Evolutionary conservation across 768 basidiomycete genomes (phyloP), one percentile per base, ranked within the genome.

Genomic region (Leccinum variicolor): DNA sequence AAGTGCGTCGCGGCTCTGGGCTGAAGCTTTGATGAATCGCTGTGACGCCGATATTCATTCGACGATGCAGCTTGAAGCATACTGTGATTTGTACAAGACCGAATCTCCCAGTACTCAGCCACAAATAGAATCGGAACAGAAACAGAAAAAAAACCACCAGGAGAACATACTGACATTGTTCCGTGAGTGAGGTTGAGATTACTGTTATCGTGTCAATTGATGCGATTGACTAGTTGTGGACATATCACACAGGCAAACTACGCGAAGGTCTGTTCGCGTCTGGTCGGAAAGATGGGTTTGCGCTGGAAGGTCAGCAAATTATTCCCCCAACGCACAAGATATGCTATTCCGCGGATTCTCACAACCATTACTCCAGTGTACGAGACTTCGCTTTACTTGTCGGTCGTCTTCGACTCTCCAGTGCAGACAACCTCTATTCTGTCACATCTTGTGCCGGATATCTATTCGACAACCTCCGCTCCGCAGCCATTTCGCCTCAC

Each of bases 141-240:
- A 69, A 58, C 76, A 76, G 50, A 69, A 56, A 53, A 65, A 78
- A 34, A 83, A 89, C 45, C 75, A 75, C 8, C 84, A 87, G 66
- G 83, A 84, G 57, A 91, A 90, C 63, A 70, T 89, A 10, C 73
- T 90, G 28, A 90, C 91, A 33, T 66, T 87, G n/a, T 85, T 90
- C 62, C 80, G 90, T 90, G 61, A 69, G 86, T 75, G 17, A 14
- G 19, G 14, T 52, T 28, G 58, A 25, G 48, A 14, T 15, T 2
- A 19, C 21, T 13, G 10, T 9, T 43, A 59, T 54, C 28, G 17
- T 21, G 3, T 23, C 3, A 11, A 34, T 29, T 6, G 17, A 39
- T 53, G n/a, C 52, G 19, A 57, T 47, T 34, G 45, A 54, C 45
- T 3, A 41, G 26, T 21, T 50, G 6, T 31, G n/a, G 11, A 43